Evolutionary conservation across 306 rosid genomes (phyloP).

Genomic region (Lagenaria siceraria): DNA sequence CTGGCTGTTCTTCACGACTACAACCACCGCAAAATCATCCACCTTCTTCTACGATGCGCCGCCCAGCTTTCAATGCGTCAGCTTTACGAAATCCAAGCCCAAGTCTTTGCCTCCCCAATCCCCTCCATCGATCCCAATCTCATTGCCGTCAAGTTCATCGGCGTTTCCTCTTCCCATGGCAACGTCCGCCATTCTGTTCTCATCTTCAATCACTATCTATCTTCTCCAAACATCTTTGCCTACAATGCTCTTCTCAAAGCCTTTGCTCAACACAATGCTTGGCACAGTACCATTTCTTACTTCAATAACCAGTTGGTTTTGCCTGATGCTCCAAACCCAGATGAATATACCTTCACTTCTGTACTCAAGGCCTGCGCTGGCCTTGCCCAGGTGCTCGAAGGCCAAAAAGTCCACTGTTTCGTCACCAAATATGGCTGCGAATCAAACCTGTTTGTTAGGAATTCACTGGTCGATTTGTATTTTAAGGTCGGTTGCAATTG

Average conservation of each 20-base stretch:
- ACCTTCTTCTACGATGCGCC: conserved; percentile 21
- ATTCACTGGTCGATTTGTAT: conserved; percentile 24
- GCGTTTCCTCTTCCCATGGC: conserved; percentile 14
- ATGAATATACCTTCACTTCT: conserved; percentile 33
- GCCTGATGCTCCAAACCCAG: conserved; percentile 23
- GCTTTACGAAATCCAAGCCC: conserved; percentile 25
- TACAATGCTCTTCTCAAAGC: conserved; percentile 34
- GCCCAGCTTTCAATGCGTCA: conserved; percentile 26
- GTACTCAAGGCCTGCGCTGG: conserved; percentile 40
- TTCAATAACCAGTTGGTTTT: conserved; percentile 13
- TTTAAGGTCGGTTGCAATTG: conserved; percentile 15
- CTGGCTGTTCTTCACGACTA: conserved; percentile 23
- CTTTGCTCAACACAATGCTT: conserved; percentile 28
- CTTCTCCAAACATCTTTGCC: conserved; percentile 19
- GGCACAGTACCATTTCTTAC: conserved; percentile 16
- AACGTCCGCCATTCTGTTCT: conserved; percentile 17
- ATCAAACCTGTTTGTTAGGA: conserved; percentile 20
- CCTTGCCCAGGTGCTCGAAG: conserved; percentile 17
- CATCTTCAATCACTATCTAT: conserved; percentile 18
- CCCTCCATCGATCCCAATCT: conserved; percentile 30
- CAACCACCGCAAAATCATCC: conserved; percentile 26
- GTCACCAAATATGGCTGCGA: conserved; percentile 30
- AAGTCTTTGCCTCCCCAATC: conserved; percentile 15
- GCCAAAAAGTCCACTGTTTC: conserved; percentile 24
- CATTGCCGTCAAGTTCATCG: conserved; percentile 30